These are phyloP conservation scores for Dipteronia sinensis DNA, from an alignment of 345 rosid species.

Conservation along the genomic window DNA sequence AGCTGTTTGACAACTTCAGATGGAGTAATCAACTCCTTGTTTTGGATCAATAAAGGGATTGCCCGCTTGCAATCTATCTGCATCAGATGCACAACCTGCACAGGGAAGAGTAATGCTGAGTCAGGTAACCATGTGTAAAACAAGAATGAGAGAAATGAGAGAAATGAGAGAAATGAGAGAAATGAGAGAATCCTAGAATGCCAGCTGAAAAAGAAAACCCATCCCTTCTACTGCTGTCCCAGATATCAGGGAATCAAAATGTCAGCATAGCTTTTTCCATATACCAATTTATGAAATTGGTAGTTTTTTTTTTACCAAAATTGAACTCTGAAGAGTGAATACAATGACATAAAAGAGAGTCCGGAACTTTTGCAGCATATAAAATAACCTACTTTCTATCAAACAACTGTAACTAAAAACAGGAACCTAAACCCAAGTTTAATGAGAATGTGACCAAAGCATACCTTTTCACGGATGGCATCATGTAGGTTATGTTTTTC, in stretches of 20 bases:
- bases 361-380: neutral
- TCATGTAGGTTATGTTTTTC: conserved; percentile 87
- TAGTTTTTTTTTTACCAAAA: neutral
- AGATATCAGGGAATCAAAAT: neutral
- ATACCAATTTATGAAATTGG: neutral
- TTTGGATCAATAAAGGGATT: conserved; percentile 75
- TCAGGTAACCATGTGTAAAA: conserved; percentile 12
- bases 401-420: neutral
- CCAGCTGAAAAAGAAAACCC: conserved; percentile 9
- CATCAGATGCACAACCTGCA: conserved; percentile 93
- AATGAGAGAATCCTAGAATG: conserved; percentile 11
- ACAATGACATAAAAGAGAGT: neutral
- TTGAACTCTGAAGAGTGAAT: neutral
- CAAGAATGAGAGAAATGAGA: conserved; percentile 3
- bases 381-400: neutral
- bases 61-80: conserved; percentile 85
- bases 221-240: neutral
- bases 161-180: neutral
- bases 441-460: conserved; percentile 21
- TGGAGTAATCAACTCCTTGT: conserved; percentile 77
- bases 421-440: conserved; percentile 15
- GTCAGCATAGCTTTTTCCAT: neutral
- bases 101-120: conserved; percentile 20
- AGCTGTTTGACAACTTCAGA: conserved; percentile 83
- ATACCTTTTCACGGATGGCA: conserved; percentile 90